Percentiles rank a stretch among this genome's conserved stretches.
These are phyloP conservation scores for Vitis cinerea DNA, from an alignment of 164 flowering plant species.

Conservation along the genomic window DNA sequence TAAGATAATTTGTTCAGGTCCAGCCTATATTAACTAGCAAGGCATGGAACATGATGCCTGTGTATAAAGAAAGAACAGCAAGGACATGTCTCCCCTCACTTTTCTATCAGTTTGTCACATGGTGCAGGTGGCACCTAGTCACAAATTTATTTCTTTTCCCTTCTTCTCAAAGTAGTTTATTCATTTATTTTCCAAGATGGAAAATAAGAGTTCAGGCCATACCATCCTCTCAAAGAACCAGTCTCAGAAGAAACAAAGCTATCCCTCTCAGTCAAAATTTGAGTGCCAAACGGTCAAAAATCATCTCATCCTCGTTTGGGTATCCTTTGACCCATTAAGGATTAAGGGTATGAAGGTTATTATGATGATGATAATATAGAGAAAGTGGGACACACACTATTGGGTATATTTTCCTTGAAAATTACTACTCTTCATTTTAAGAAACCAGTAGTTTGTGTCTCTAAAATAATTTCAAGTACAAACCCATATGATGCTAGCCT, in stretches of 20 bases:
- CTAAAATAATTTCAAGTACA: neutral
- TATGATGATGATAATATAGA: neutral
- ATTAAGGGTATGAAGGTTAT: neutral
- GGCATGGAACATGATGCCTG: constrained; percentile 30
- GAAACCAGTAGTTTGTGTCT: neutral
- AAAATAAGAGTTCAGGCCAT: no score
- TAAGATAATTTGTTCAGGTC: neutral
- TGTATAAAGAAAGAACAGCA: neutral
- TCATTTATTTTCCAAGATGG: neutral
- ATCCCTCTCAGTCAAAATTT: no score
- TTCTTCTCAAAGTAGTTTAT: neutral
- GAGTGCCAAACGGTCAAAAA: no score
- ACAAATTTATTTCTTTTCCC: neutral
- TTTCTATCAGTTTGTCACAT: constrained; percentile 28
- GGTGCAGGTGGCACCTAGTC: constrained; percentile 14
- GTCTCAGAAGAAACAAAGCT: no score
- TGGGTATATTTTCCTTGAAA: constrained; percentile 12
- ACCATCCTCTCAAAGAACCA: no score
- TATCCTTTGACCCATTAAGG: neutral
- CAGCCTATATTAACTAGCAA: constrained; percentile 15
- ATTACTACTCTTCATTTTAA: constrained; percentile 18
- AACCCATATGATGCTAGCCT: constrained; percentile 17
- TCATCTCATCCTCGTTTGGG: neutral
- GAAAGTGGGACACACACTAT: neutral
- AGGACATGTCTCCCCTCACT: constrained; percentile 16